phyloP scores from a whole-genome alignment of 225 moss, liverwort and hornwort genomes.

The Anthoceros angustus region DNA sequence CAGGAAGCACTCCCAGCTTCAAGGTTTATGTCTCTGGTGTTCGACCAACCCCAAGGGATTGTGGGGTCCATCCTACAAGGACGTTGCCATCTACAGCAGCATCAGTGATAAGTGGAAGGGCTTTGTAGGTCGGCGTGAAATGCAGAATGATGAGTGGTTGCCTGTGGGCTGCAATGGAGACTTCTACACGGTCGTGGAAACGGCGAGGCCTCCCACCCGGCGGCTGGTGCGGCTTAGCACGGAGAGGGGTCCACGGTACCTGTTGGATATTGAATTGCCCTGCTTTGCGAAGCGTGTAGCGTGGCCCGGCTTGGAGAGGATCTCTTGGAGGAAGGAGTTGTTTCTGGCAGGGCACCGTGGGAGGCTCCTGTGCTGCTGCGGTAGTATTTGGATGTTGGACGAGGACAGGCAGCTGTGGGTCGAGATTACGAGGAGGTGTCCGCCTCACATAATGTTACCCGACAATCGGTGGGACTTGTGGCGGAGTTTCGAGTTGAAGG shows the following conservation, averaged over 20 bases:
- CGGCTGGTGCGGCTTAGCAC: background rate
- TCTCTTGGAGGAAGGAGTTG: background rate
- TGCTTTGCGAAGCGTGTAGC: background rate
- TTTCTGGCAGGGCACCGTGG: background rate
- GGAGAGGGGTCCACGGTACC: background rate
- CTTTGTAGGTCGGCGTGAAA: background rate
- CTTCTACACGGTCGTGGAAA: background rate
- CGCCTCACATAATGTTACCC: background rate
- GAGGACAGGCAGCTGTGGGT: background rate
- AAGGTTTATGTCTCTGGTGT: background rate
- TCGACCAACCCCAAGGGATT: too few relatives aligned
- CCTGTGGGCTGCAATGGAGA: background rate
- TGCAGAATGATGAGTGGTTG: too few relatives aligned
- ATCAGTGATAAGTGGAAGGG: background rate
- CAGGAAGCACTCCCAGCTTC: background rate
- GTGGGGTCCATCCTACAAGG: too few relatives aligned
- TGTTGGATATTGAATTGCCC: background rate
- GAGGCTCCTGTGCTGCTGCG: background rate
- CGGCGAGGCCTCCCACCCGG: background rate
- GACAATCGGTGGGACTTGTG: background rate
- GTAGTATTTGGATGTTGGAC: constrained; percentile 3
- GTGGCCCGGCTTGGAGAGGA: background rate
- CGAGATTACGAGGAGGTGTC: background rate
- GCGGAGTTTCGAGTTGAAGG: background rate
- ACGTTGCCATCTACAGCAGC: background rate